Base-by-base conservation (phyloP, 2,329 filamentous ascomycete genomes). In the Chalaropsis ovoidea region DNA sequence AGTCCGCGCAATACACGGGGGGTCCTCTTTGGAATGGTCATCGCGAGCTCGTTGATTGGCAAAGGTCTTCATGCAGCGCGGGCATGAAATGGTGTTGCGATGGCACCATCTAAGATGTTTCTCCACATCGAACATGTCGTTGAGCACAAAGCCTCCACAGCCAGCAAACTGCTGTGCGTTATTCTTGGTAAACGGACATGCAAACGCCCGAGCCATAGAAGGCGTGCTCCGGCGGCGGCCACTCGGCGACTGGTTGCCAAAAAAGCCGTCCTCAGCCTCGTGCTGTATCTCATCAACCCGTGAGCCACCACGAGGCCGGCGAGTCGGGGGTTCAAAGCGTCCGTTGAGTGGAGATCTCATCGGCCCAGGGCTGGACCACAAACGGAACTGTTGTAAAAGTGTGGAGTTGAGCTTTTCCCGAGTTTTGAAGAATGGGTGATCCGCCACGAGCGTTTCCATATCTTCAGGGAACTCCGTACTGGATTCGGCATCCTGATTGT, bases 51-150 rank as follows among this genome's bases (percentile, higher is more conserved):
- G 45, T 8, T 67, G 49, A 11, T 15, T 67, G 11, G 39, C n/a
- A 19, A 65, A 67, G 6, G 66, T 67, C 42, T 62, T 65, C 58
- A 62, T 62, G 58, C 66, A 67, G 27, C 66, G 62, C 13, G 63
- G 62, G 42, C 66, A 67, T 19, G 39, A 39, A 22, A 67, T 64
- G 13, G 66, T 67, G 52, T 62, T 62, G 6, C 66, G 66, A 47
- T 67, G 66, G 49, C 63, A 67, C 66, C 66, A 67, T 19, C 41
- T 52, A 13, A 67, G 58, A 58, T 67, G 66, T 17, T 43, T 43
- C 11, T 52, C 47, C 5, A 67, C 31, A 6, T 52, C 60, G n/a
- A 45, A 19, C 15, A 67, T 65, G 35, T 65, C 49, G 35, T 62
- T 42, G 39, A 67, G 63, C 15, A 67, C 56, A 31, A 65, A 67